A percentile compares a stretch with the other conserved stretches of the same genome.
Evolutionary conservation across 177 flowering plant species (phyloP).

Genomic region (Telopea speciosissima): DNA sequence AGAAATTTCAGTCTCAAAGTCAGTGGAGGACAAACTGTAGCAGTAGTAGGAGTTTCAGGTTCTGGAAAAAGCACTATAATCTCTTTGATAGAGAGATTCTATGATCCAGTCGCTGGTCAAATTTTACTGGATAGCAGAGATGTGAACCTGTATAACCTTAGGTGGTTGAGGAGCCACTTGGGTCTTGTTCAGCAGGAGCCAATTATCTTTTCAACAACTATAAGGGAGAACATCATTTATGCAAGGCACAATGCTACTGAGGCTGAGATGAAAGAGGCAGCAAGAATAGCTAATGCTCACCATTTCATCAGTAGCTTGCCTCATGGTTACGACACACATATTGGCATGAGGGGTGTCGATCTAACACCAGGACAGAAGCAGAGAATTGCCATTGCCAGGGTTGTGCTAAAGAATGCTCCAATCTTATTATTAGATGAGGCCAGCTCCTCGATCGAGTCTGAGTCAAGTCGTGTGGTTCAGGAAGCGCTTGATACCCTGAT

Average conservation of each 20-base stretch:
- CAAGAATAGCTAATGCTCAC: conserved; percentile 96
- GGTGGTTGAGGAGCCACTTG: conserved; percentile 91
- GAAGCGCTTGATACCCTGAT: conserved; percentile 95
- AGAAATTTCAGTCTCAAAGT: conserved; percentile 93
- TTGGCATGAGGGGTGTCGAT: conserved; percentile 95
- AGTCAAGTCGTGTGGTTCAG: conserved; percentile 92
- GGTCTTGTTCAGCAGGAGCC: conserved; percentile 98
- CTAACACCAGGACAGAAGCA: conserved; percentile 96
- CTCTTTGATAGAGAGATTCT: conserved; percentile 82
- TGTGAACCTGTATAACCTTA: conserved; percentile 62
- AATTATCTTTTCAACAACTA: conserved; percentile 84
- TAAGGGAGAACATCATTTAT: conserved; percentile 89
- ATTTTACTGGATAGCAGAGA: conserved; percentile 82
- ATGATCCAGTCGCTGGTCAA: conserved; percentile 92
- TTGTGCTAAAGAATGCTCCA: conserved; percentile 94
- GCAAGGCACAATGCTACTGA: conserved; percentile 96
- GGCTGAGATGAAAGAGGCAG: conserved; percentile 96
- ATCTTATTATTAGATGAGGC: conserved; percentile 90
- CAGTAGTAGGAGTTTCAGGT: conserved; percentile 94
- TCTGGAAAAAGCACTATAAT: conserved; percentile 98
- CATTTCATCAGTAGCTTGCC: conserved; percentile 97
- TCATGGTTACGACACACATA: conserved; percentile 94
- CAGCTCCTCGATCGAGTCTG: conserved; percentile 91
- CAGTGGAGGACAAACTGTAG: conserved; percentile 89
- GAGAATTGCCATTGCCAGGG: conserved; percentile 92